phyloP scores from a whole-genome alignment of 2,329 filamentous ascomycete species.

The Aspergillus sp. region DNA sequence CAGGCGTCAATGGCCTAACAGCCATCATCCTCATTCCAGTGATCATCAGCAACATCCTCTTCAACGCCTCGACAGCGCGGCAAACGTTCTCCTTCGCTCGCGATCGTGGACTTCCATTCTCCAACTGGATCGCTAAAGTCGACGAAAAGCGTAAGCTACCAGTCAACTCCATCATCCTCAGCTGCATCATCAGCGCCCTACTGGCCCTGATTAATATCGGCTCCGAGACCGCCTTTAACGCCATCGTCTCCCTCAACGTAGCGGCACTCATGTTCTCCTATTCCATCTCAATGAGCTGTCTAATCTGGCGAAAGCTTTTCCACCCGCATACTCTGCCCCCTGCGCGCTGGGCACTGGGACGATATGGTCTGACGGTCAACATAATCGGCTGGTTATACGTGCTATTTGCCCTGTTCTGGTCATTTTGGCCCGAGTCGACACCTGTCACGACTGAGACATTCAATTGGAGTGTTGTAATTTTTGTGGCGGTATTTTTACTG shows the following conservation, averaged over 20 bases:
- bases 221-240: slow-evolving; percentile 54
- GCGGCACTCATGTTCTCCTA: slow-evolving; percentile 54
- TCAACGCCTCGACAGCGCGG: slow-evolving; percentile 42
- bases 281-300: slow-evolving; percentile 49
- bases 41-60: slow-evolving; percentile 42
- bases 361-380: slow-evolving; percentile 49
- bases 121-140: slow-evolving; percentile 41
- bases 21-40: slow-evolving; percentile 30
- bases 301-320: slow-evolving; percentile 46
- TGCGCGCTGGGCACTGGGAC: slow-evolving; percentile 47
- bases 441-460: slow-evolving; percentile 45
- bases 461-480: slow-evolving; percentile 54
- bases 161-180: slow-evolving; percentile 40
- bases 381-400: slow-evolving; percentile 48
- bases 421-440: slow-evolving; percentile 48
- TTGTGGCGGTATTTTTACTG: slow-evolving; percentile 43
- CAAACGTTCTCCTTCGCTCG: slow-evolving; percentile 48
- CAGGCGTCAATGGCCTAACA: slow-evolving; percentile 26
- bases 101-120: slow-evolving; percentile 47
- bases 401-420: slow-evolving; percentile 49
- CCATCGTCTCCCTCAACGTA: slow-evolving; percentile 52
- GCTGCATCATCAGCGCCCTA: slow-evolving; percentile 35
- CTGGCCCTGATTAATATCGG: slow-evolving; percentile 56
- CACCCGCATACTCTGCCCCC: slow-evolving; percentile 39
- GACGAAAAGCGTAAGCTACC: slow-evolving; percentile 45